These are phyloP conservation scores for Tricholoma hemisulphureum DNA, from an alignment of 768 basidiomycete genomes.

Conservation along the genomic window DNA sequence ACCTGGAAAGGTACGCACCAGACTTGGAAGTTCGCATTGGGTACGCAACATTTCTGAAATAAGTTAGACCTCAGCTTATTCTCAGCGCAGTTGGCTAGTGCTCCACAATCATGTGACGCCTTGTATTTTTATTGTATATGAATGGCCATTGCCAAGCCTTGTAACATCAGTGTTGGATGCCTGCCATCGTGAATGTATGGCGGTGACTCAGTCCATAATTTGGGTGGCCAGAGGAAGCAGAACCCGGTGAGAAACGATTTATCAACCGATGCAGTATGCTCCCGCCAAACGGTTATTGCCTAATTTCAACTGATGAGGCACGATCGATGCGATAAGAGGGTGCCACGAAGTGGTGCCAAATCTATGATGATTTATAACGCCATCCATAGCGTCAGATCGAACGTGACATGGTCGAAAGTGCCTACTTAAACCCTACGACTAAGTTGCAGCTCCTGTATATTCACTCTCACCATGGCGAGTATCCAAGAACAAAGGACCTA, in stretches of 20 bases:
- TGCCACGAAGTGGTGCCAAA: background rate
- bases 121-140: background rate
- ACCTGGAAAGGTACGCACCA: conserved; percentile 52
- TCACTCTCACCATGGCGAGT: conserved; percentile 9
- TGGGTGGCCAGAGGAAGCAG: no score
- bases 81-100: background rate
- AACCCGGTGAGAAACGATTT: no score
- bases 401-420: background rate
- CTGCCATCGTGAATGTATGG: no score
- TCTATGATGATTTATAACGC: background rate
- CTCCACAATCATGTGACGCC: background rate
- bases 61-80: background rate
- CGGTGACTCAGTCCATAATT: no score
- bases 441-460: background rate
- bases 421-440: background rate
- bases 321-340: conserved; percentile 14
- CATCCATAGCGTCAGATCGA: background rate
- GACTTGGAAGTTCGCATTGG: conserved; percentile 46
- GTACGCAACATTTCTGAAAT: conserved; percentile 14
- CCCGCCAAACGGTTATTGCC: background rate
- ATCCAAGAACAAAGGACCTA: conserved; percentile 13
- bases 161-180: no score
- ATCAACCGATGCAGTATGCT: no score
- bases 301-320: conserved; percentile 8
- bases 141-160: no score